Conservation (phyloP, 805 yeast species). For the Kregervanrija fluxuum region DNA sequence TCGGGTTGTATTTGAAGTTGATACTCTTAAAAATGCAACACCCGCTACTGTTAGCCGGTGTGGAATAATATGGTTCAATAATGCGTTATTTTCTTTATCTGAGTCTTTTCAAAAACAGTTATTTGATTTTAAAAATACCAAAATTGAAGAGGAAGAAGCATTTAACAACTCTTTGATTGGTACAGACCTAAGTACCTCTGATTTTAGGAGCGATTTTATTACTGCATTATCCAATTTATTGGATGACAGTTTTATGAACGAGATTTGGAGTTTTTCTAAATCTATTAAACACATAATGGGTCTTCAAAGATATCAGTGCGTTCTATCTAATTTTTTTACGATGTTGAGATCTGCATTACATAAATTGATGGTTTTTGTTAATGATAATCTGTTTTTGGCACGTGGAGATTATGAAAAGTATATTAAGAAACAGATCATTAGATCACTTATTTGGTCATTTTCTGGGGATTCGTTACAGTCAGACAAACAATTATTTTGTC, state of each 20-base stretch:
- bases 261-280: slow-evolving; percentile 12
- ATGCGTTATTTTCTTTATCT: slow-evolving; percentile 7
- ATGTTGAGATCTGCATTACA: slow-evolving; percentile 33
- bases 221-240: slow-evolving; percentile 5
- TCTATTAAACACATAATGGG: no score
- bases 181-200: background rate
- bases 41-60: slow-evolving; percentile 92
- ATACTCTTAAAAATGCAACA: slow-evolving; percentile 58
- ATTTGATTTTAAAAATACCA: slow-evolving; percentile 8
- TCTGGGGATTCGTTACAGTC: slow-evolving; percentile 45
- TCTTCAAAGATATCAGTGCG: no score
- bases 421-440: slow-evolving; percentile 27
- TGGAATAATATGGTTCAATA: slow-evolving; percentile 77
- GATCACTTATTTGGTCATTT: slow-evolving; percentile 54
- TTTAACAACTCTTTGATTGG: slow-evolving; percentile 2
- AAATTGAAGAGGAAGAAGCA: slow-evolving; percentile 10
- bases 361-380: slow-evolving; percentile 15
- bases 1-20: slow-evolving; percentile 70
- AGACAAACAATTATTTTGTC: slow-evolving; percentile 33
- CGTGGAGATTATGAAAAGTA: slow-evolving; percentile 25
- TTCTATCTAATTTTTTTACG: slow-evolving; percentile 29
- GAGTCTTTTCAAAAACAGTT: slow-evolving; percentile 10
- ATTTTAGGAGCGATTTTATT: slow-evolving; percentile 3
- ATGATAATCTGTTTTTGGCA: slow-evolving; percentile 17
- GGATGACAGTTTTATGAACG: slow-evolving; percentile 10